Conservation (phyloP, 2,329 filamentous ascomycete species). For the Albifimbria verrucaria region DNA sequence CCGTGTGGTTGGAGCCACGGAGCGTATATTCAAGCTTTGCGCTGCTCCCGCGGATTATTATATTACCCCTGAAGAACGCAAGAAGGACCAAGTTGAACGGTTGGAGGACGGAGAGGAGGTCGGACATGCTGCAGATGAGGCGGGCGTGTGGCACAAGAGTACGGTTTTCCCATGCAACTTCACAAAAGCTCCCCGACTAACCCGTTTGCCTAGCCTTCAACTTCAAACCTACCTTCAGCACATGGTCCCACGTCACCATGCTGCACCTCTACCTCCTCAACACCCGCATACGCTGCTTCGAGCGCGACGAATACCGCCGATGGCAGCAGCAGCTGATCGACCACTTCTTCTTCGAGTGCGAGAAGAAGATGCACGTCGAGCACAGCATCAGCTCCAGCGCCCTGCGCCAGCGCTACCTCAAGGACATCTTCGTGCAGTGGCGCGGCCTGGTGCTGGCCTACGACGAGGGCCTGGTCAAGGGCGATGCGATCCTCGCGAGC, state of each 20-base stretch:
- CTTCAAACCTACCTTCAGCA: constrained; percentile 84
- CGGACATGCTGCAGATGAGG: constrained; percentile 42
- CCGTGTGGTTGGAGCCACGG: constrained; percentile 74
- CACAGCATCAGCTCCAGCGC: constrained; percentile 65
- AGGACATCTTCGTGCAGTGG: constrained; percentile 93
- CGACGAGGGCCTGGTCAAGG: constrained; percentile 75
- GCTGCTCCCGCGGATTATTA: constrained; percentile 70
- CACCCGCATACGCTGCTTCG: constrained; percentile 76
- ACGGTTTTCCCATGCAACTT: constrained; percentile 22
- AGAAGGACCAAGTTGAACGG: constrained; percentile 64
- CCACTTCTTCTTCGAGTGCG: constrained; percentile 90
- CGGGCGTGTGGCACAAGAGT: constrained; percentile 72
- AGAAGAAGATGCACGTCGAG: constrained; percentile 76
- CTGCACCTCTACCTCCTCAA: constrained; percentile 93
- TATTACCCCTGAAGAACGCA: constrained; percentile 65
- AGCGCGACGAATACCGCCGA: constrained; percentile 62
- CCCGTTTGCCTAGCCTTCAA: constrained; percentile 59
- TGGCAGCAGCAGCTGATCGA: constrained; percentile 92
- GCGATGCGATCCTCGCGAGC: constrained; percentile 72
- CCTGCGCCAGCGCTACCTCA: constrained; percentile 64
- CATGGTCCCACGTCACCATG: constrained; percentile 95
- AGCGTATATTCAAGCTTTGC: constrained; percentile 75
- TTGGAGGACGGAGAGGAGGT: constrained; percentile 80
- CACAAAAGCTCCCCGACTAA: constrained; percentile 3
- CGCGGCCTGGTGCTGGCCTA: constrained; percentile 80